A percentile compares a stretch with the other conserved stretches of the same genome.
Conservation (phyloP, 176 grass and related monocot genomes). For the Carex littledalei region DNA sequence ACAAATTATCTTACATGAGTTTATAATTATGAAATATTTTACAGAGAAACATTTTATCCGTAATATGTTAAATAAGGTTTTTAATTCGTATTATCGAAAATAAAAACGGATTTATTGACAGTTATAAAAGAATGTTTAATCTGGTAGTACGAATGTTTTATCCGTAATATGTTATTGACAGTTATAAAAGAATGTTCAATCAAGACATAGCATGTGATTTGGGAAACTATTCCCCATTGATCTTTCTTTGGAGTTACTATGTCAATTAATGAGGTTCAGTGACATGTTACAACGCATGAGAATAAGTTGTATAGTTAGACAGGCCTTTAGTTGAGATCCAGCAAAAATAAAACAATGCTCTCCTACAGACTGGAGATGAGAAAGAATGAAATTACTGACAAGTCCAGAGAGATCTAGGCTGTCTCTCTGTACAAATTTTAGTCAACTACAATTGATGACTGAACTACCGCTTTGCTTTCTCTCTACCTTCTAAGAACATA, state of each 20-base stretch:
- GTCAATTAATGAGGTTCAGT: conserved; percentile 1
- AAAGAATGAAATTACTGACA: conserved; percentile 17
- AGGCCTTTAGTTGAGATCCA: neutral
- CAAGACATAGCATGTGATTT: neutral
- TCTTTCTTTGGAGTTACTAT: neutral
- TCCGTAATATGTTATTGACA: no score
- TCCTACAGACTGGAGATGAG: neutral
- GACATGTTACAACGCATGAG: neutral
- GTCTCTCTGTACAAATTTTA: neutral
- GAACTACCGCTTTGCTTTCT: conserved; percentile 1
- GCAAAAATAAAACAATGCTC: neutral
- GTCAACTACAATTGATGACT: conserved; percentile 4
- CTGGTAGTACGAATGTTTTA: neutral
- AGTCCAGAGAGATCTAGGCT: conserved; percentile 15
- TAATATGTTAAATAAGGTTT: no score
- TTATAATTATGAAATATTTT: no score
- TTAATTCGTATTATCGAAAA: no score
- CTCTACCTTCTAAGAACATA: neutral
- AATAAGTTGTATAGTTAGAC: neutral
- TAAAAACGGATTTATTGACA: neutral
- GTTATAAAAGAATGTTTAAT: neutral
- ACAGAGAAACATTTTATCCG: no score
- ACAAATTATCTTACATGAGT: no score
- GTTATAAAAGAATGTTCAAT: neutral
- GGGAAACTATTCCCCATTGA: neutral